Evolutionary conservation across 2,329 filamentous ascomycete genomes (phyloP), one percentile per base, ranked within the genome.

Genomic region (Monosporascus sp.): DNA sequence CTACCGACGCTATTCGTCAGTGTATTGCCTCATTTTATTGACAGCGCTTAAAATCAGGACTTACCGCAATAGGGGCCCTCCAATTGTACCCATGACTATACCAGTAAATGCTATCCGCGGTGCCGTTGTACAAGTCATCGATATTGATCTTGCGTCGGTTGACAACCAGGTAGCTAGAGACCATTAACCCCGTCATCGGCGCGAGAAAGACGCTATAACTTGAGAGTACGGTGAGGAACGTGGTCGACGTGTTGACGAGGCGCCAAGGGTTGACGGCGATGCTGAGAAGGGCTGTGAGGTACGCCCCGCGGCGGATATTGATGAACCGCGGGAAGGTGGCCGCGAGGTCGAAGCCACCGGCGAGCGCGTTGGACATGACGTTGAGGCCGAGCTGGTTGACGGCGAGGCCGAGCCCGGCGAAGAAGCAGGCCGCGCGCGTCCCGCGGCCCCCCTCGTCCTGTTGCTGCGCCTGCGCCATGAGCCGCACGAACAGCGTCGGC

Each of bases 201-300:
- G 53, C 55, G 15, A 62, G 49, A 38, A 63, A 63, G 24, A 62
- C 51, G 7, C 61, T 60, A 26, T 62, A 61, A 2, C 58, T 57
- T 8, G 52, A 57, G 3, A 63, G 52, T 2, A 63, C 61, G 18
- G 59, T 51, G 45, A 56, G 58, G 49, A 61, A 61, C 17, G 54
- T 54, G 18, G 28, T 50, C 22, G 59, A 51, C n/a, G 52, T 51
- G 45, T 57, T 59, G 20, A 60, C 47, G 48, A 58, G 58, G 18
- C 53, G 45, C 59, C 57, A 60, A 7, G 59, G 57, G 49, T 55
- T 55, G 31, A 55, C 54, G 8, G 53, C 26, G 26, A 58, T 26
- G 17, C 57, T 57, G n/a, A 59, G 48, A 7, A 55, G 38, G n/a
- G 55, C 50, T n/a, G 59, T 52, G 45, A 59, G 37, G 48, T 58